Percentiles rank a stretch among this genome's conserved stretches.
Conservation (phyloP, 805 yeast genomes). For the Kluyveromyces wickerhamii region DNA sequence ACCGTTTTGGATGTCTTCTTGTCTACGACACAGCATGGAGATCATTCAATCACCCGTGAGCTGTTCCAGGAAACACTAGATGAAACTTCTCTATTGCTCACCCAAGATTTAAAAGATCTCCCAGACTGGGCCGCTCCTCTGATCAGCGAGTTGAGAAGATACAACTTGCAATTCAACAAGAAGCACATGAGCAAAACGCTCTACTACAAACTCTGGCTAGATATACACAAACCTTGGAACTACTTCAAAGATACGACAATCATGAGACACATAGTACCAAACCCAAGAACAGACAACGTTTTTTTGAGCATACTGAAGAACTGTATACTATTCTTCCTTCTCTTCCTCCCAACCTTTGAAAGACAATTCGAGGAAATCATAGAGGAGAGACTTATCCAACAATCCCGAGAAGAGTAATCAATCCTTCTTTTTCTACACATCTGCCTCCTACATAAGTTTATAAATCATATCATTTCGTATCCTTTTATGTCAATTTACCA, state of each 20-base stretch:
- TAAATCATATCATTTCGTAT: conserved; percentile 3
- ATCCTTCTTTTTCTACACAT: too few species aligned
- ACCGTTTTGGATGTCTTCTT: background rate
- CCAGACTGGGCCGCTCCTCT: background rate
- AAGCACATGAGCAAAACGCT: conserved; percentile 3
- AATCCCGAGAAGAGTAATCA: conserved; percentile 1
- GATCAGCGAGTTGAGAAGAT: background rate
- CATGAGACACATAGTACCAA: conserved; percentile 17
- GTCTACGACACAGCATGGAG: background rate
- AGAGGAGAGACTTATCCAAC: conserved; percentile 5
- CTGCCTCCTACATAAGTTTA: conserved; percentile 3
- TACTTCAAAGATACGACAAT: conserved; percentile 1
- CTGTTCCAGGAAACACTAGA: background rate
- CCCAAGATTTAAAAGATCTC: background rate
- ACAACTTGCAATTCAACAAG: background rate
- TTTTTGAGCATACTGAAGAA: conserved; percentile 16
- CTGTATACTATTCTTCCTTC: conserved; percentile 15
- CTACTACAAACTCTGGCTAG: conserved; percentile 4
- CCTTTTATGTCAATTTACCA: too few species aligned
- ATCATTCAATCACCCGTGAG: too few species aligned
- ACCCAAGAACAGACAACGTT: conserved; percentile 15
- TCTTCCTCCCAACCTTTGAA: conserved; percentile 17
- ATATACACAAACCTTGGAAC: conserved; percentile 5
- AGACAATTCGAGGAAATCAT: conserved; percentile 6
- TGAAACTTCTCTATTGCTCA: background rate